Percentiles rank a stretch among this genome's conserved stretches.
These are phyloP conservation scores for Arachnomyces sp. DNA, from an alignment of 2,329 filamentous ascomycete species.

Conservation along the genomic window DNA sequence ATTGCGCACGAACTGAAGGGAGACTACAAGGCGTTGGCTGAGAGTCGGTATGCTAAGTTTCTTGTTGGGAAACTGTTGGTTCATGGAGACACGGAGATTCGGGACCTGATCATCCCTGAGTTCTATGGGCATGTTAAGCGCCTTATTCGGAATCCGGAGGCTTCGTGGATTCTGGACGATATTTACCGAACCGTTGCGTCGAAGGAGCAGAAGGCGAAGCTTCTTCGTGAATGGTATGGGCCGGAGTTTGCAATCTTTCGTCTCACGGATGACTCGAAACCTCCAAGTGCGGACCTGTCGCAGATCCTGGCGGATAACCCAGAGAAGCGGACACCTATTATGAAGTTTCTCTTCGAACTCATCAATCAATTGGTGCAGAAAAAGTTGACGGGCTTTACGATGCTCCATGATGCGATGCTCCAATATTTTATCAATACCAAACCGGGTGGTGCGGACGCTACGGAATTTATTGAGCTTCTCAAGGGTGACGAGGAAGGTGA, in stretches of 20 bases:
- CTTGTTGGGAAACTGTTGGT: slow-evolving; percentile 90
- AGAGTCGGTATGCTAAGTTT: slow-evolving; percentile 97
- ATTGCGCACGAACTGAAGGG: slow-evolving; percentile 83
- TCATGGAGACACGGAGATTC: slow-evolving; percentile 79
- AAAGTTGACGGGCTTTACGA: slow-evolving; percentile 92
- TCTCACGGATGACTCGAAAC: slow-evolving; percentile 35
- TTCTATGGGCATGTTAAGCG: slow-evolving; percentile 91
- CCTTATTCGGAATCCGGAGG: slow-evolving; percentile 91
- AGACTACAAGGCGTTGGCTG: slow-evolving; percentile 72
- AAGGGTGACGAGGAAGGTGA: slow-evolving; percentile 89
- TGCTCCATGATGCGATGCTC: slow-evolving; percentile 96
- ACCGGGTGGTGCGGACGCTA: slow-evolving; percentile 69
- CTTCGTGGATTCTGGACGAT: slow-evolving; percentile 95
- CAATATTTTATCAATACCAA: slow-evolving; percentile 85
- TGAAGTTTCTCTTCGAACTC: slow-evolving; percentile 75
- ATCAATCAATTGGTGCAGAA: slow-evolving; percentile 93
- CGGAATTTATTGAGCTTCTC: slow-evolving; percentile 79
- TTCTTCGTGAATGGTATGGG: slow-evolving; percentile 94
- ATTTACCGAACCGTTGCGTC: slow-evolving; percentile 86
- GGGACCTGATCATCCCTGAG: slow-evolving; percentile 82
- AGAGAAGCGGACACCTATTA: slow-evolving; percentile 78
- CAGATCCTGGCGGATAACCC: slow-evolving; percentile 67
- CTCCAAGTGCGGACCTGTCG: slow-evolving; percentile 52
- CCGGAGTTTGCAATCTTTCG: slow-evolving; percentile 82
- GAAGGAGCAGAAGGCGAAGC: slow-evolving; percentile 70